Conservation (phyloP, 225 moss, liverwort and hornwort genomes). For the Pseudoscleropodium purum region DNA sequence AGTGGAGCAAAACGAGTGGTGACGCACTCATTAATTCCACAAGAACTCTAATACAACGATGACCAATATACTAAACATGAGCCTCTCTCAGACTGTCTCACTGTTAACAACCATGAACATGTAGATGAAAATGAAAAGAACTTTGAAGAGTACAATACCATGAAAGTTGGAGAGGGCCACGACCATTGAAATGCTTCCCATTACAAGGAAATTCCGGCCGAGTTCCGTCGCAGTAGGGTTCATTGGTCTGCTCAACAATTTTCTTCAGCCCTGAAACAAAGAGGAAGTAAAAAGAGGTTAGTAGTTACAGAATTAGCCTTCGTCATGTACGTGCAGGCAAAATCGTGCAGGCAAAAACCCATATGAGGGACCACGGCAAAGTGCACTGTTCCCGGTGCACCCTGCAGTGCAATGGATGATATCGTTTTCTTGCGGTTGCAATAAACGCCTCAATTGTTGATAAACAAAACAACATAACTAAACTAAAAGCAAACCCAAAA, state of each 20-base stretch:
- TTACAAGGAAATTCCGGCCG: conserved; percentile 29
- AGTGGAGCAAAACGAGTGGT: background rate
- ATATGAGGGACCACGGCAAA: no score
- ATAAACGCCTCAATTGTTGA: no score
- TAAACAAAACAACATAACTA: no score
- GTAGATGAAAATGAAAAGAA: background rate
- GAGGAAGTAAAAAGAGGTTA: background rate
- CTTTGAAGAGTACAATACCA: conserved; percentile 15
- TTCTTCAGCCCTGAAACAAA: background rate
- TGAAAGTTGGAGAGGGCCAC: conserved; percentile 62
- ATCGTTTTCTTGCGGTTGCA: background rate
- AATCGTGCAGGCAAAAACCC: no score
- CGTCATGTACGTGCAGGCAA: background rate
- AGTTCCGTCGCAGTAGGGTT: conserved; percentile 4
- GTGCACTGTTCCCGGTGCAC: no score
- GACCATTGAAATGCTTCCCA: conserved; percentile 30
- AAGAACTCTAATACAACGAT: background rate
- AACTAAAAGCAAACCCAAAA: background rate
- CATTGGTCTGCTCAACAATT: conserved; percentile 25
- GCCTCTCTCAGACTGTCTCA: background rate
- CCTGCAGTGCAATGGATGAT: background rate
- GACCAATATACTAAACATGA: background rate
- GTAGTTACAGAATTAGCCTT: background rate
- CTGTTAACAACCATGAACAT: background rate
- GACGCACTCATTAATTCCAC: background rate